Conservation (phyloP, 768 basidiomycete species). For the Lactarius deliciosus region DNA sequence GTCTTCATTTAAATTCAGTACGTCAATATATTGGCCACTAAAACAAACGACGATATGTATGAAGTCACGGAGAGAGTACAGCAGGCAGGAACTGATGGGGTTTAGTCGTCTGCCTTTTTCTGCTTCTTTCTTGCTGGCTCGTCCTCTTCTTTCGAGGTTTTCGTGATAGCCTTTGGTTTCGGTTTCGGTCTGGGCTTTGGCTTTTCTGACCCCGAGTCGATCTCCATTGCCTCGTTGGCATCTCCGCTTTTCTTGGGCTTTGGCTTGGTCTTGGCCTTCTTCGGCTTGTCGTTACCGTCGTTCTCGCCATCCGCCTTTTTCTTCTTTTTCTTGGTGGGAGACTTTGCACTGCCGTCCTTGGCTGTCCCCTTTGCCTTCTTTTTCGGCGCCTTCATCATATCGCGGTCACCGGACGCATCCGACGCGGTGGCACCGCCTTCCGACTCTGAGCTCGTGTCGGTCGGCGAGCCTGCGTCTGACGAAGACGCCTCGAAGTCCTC, state of each 20-base stretch:
- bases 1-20: slow-evolving; percentile 11
- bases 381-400: slow-evolving; percentile 46
- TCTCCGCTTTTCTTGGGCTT: slow-evolving; percentile 46
- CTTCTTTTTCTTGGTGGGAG: slow-evolving; percentile 38
- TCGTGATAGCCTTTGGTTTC: slow-evolving; percentile 44
- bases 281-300: slow-evolving; percentile 39
- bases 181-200: slow-evolving; percentile 43
- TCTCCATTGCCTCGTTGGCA: slow-evolving; percentile 42
- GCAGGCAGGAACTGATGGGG: neutral
- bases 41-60: slow-evolving; percentile 4
- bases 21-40: neutral
- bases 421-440: slow-evolving; percentile 73
- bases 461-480: slow-evolving; percentile 88
- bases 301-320: slow-evolving; percentile 32
- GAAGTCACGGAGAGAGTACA: neutral
- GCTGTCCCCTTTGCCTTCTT: slow-evolving; percentile 41
- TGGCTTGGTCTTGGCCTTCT: slow-evolving; percentile 47
- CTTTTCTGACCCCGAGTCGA: slow-evolving; percentile 36
- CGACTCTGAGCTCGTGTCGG: slow-evolving; percentile 62
- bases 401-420: slow-evolving; percentile 79
- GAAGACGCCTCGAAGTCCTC: slow-evolving; percentile 89
- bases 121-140: slow-evolving; percentile 74
- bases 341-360: slow-evolving; percentile 41
- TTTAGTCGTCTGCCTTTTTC: slow-evolving; percentile 52
- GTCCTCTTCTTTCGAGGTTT: slow-evolving; percentile 44